phyloP scores from a whole-genome alignment of 208 protist species.

The Trichomonas vaginalis region DNA sequence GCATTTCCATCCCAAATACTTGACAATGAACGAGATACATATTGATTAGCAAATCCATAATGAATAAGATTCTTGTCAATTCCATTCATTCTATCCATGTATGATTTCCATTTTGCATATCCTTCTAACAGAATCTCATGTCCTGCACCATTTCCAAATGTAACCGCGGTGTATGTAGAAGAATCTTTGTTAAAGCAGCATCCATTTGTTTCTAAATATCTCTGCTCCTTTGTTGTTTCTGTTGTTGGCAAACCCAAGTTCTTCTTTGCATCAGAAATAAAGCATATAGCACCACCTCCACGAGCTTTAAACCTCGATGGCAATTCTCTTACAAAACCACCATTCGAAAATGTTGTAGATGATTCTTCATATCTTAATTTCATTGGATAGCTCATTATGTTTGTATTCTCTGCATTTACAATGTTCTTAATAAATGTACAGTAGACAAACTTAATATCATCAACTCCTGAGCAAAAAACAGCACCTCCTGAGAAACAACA shows the following conservation, averaged over 20 bases:
- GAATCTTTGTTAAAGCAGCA: neutral
- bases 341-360: neutral
- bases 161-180: neutral
- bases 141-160: neutral
- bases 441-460: neutral
- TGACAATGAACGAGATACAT: neutral
- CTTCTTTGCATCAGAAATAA: neutral
- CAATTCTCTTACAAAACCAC: neutral
- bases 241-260: neutral
- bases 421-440: neutral
- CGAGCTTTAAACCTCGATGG: neutral
- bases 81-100: neutral
- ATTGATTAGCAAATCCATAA: neutral
- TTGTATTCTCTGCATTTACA: neutral
- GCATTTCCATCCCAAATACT: neutral
- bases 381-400: neutral
- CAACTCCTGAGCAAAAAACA: neutral
- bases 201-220: neutral
- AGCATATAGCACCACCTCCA: neutral
- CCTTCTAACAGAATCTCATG: neutral
- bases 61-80: neutral
- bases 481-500: neutral
- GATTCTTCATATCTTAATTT: neutral
- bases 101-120: neutral
- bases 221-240: neutral